phyloP scores from a whole-genome alignment of 192 early-diverging fungal genomes.

The Neocallimastix lanati region DNA sequence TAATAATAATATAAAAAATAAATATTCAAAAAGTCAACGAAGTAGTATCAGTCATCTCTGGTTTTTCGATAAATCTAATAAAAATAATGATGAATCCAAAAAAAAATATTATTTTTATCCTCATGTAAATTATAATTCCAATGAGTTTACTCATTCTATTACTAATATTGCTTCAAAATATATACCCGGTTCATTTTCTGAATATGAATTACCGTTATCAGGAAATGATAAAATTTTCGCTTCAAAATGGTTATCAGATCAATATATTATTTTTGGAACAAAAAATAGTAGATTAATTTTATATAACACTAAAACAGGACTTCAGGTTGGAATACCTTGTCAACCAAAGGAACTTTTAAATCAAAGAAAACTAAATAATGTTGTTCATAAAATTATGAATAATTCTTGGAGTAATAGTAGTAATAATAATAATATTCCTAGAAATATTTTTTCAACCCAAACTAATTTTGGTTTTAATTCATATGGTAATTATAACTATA shows the following conservation, averaged over 20 bases:
- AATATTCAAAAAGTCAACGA: neutral
- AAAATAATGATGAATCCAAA: neutral
- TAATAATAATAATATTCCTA: too few relatives aligned
- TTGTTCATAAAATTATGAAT: neutral
- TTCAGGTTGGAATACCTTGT: neutral
- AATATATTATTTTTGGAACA: neutral
- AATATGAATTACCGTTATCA: neutral
- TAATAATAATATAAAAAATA: neutral
- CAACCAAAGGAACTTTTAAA: neutral
- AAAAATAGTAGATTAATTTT: neutral
- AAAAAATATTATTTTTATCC: neutral
- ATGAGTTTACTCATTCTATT: neutral
- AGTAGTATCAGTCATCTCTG: neutral
- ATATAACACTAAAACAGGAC: neutral
- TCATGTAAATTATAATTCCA: neutral
- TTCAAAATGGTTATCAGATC: neutral
- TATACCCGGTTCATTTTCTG: neutral
- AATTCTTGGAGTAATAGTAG: neutral
- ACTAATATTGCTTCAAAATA: neutral
- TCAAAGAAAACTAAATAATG: neutral
- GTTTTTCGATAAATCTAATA: neutral
- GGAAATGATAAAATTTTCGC: neutral
- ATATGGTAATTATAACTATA: neutral
- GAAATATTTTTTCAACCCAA: neutral
- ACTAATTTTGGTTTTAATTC: neutral